phyloP scores from a whole-genome alignment of 2,329 filamentous ascomycete species.

The Fusarium beomiforme region DNA sequence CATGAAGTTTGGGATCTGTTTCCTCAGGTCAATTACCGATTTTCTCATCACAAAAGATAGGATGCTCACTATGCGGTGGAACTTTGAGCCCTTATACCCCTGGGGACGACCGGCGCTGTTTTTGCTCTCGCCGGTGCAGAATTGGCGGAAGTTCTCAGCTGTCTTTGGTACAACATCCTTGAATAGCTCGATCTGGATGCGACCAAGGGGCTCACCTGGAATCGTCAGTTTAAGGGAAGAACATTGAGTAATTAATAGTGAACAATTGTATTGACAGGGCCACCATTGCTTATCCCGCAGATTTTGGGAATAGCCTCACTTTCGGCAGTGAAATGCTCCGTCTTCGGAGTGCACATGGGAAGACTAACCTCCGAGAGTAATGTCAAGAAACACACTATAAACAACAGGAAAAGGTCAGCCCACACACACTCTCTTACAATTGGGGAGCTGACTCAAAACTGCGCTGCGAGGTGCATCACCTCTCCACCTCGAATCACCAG shows the following conservation, averaged over 20 bases:
- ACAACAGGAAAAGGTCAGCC: slow-evolving; percentile 34
- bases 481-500: slow-evolving; percentile 32
- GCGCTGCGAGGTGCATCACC: slow-evolving; percentile 13
- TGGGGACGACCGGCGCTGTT: slow-evolving; percentile 80
- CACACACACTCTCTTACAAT: slow-evolving; percentile 27
- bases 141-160: slow-evolving; percentile 96
- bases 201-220: slow-evolving; percentile 83
- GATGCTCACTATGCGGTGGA: slow-evolving; percentile 84
- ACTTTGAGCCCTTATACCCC: slow-evolving; percentile 94
- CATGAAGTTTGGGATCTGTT: slow-evolving; percentile 94
- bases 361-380: slow-evolving; percentile 76
- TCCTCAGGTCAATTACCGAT: slow-evolving; percentile 6
- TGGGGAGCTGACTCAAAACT: slow-evolving; percentile 30
- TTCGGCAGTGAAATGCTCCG: slow-evolving; percentile 6
- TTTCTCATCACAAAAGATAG: not conserved
- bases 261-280: not conserved
- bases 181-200: slow-evolving; percentile 92
- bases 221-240: not conserved
- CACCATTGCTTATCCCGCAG: not conserved
- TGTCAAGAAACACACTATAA: slow-evolving; percentile 76
- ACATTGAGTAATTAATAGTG: not conserved
- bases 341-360: slow-evolving; percentile 13
- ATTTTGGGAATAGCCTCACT: slow-evolving; percentile 34
- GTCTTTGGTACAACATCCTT: slow-evolving; percentile 85
- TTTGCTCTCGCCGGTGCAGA: slow-evolving; percentile 94